phyloP scores from a whole-genome alignment of 2,329 filamentous ascomycete species.

The Arthrinium puccinioides region DNA sequence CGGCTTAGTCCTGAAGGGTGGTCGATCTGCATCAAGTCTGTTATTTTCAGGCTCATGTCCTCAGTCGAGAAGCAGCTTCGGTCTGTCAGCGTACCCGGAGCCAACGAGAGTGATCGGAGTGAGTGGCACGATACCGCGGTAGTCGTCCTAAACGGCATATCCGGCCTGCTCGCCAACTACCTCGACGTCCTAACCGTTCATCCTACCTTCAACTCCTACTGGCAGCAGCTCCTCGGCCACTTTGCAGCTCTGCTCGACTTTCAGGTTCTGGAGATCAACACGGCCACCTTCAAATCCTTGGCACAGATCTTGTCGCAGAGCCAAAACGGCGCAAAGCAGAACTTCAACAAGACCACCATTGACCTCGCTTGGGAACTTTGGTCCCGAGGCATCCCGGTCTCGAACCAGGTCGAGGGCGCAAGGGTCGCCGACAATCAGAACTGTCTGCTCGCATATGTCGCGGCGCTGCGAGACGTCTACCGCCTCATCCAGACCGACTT shows the following conservation, averaged over 20 bases:
- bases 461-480: constrained; percentile 70
- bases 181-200: constrained; percentile 64
- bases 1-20: constrained; percentile 71
- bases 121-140: constrained; percentile 72
- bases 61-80: constrained; percentile 56
- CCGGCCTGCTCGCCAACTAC: constrained; percentile 67
- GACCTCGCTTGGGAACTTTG: constrained; percentile 63
- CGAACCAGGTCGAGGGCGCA: constrained; percentile 31
- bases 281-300: constrained; percentile 62
- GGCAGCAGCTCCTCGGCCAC: constrained; percentile 65
- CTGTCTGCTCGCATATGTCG: constrained; percentile 78
- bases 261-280: constrained; percentile 61
- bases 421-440: constrained; percentile 63
- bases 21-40: constrained; percentile 73
- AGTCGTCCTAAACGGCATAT: constrained; percentile 65
- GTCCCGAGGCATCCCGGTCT: constrained; percentile 56
- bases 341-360: constrained; percentile 44
- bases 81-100: constrained; percentile 25
- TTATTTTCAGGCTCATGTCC: constrained; percentile 71
- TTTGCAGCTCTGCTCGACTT: constrained; percentile 59
- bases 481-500: constrained; percentile 61
- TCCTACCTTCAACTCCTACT: constrained; percentile 62
- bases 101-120: constrained; percentile 34
- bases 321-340: constrained; percentile 31
- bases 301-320: constrained; percentile 52